Evolutionary conservation across 257 asterid genomes (phyloP), one percentile per base, ranked within the genome.

Genomic region (Gentiana dahurica): DNA sequence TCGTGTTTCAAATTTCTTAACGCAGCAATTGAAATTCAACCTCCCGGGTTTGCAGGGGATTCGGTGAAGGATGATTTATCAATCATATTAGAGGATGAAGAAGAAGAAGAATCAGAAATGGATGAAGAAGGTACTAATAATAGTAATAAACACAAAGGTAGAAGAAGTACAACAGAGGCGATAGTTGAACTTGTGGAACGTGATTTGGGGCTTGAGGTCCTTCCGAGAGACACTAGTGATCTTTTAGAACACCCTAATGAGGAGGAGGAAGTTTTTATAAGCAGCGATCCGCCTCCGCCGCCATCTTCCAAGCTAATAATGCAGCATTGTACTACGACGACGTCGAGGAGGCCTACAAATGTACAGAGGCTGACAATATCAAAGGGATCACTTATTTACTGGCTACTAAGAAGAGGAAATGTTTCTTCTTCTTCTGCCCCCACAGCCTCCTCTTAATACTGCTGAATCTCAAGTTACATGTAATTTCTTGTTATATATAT

Each of bases 121-220:
- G 58, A 7, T 64, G 61, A 35, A 51, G 47, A 62, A 65, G 65
- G 37, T 36, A 72, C 68, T 33, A 80, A 68, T 55, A 61, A 35
- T 61, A 87, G 74, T 54, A 72, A 79, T 15, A 65, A 24, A 24
- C 24, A 24, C 24, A 24, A 24, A 24, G 24, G 24, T 24, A 24
- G 24, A 24, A 24, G 24, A 24, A 24, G 24, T 24, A 24, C 24
- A 24, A 24, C 58, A 64, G 91, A 78, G 59, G 85, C 85, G 34
- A 78, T 87, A 66, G 65, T 72, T 53, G 68, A 72, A 63, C 83
- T 91, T 32, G 55, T 91, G 81, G 81, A 74, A 68, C 64, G 75
- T 24, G 94, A 87, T 60, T 66, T 91, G 74, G 89, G 81, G 56
- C 96, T 91, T 61, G 76, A 85, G 65, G 92, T 91, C 60, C 61